These are phyloP conservation scores for Gyromitra esculenta DNA, from an alignment of 2,329 filamentous ascomycete genomes.

Conservation along the genomic window DNA sequence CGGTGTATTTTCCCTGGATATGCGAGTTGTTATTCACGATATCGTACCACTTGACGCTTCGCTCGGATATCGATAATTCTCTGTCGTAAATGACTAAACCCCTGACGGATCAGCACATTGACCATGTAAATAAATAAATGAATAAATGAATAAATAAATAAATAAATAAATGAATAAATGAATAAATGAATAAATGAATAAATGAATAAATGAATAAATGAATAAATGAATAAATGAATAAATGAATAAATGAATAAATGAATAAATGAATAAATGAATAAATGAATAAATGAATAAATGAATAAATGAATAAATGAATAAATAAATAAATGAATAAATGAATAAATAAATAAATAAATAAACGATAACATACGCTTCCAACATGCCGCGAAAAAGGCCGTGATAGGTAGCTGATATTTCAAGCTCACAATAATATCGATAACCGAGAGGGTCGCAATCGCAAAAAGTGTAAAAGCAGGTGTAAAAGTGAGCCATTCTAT, in stretches of 20 bases:
- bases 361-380: slow-evolving; percentile 52
- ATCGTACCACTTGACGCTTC: slow-evolving; percentile 84
- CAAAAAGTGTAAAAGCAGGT: slow-evolving; percentile 75
- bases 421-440: slow-evolving; percentile 79
- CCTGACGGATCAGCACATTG: slow-evolving; percentile 13
- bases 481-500: slow-evolving; percentile 91
- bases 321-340: no score
- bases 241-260: no score
- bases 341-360: background rate
- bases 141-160: background rate
- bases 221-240: no score
- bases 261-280: no score
- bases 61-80: slow-evolving; percentile 92
- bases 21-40: slow-evolving; percentile 92
- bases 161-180: no score
- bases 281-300: no score
- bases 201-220: no score
- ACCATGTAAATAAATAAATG: background rate
- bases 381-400: slow-evolving; percentile 45
- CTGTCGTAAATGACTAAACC: slow-evolving; percentile 79
- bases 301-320: no score
- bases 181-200: no score
- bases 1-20: slow-evolving; percentile 95
- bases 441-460: slow-evolving; percentile 67
- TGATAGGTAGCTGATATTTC: slow-evolving; percentile 54